Evolutionary conservation across 306 rosid genomes (phyloP).

Genomic region (Trifolium subterraneum): DNA sequence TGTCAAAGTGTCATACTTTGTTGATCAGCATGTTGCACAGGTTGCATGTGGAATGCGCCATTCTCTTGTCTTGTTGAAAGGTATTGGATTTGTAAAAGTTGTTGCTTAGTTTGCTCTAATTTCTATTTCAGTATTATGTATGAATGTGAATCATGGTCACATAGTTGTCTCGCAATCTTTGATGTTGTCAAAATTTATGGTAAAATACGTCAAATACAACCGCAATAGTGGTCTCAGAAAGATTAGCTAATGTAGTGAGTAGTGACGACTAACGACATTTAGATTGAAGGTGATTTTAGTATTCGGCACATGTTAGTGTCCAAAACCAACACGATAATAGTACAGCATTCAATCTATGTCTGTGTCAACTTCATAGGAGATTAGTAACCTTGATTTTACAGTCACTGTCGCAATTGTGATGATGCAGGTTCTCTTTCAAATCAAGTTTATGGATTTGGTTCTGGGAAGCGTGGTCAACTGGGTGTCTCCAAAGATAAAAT

Average conservation of each 20-base stretch:
- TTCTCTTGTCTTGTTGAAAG: slow-evolving; percentile 79
- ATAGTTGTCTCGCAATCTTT: not conserved
- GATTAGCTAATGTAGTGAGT: not conserved
- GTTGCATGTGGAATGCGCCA: slow-evolving; percentile 96
- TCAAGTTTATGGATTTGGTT: slow-evolving; percentile 84
- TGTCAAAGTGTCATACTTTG: slow-evolving; percentile 62
- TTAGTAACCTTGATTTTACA: not conserved
- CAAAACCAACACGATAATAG: not conserved
- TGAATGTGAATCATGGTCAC: not conserved
- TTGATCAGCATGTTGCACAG: slow-evolving; percentile 55
- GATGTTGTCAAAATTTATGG: not conserved
- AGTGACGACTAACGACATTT: not conserved
- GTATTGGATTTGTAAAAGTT: slow-evolving; percentile 44
- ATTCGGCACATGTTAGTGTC: not conserved
- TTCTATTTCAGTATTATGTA: not conserved
- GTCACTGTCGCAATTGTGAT: not conserved
- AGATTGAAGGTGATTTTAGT: not conserved
- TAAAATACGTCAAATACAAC: not conserved
- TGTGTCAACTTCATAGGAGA: not conserved
- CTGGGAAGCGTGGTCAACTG: slow-evolving; percentile 88
- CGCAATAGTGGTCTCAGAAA: not conserved
- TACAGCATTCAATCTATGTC: not conserved
- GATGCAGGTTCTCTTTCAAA: slow-evolving; percentile 52
- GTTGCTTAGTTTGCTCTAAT: not conserved
- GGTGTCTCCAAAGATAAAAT: slow-evolving; percentile 65